Evolutionary conservation across 805 yeast genomes (phyloP), one percentile per base, ranked within the genome.

Genomic region (Zygosaccharomyces lentus): DNA sequence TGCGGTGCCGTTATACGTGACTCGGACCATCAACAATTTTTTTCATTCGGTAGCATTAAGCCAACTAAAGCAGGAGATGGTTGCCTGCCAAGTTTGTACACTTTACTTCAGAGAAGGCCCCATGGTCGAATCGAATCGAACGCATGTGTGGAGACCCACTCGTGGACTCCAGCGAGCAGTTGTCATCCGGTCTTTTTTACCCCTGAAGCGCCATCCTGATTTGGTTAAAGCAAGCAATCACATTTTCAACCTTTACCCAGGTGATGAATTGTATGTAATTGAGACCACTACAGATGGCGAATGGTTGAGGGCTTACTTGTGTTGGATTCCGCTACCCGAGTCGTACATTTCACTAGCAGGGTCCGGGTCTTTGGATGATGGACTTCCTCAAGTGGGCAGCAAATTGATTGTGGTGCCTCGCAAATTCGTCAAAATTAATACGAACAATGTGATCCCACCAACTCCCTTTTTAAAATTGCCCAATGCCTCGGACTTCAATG

Each of bases 261-360:
- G 95, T 29, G 95, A 87, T 64, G 87, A 82, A 51, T 80, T 84
- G 26, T 85, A 76, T 61, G 69, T 86, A 15, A 84, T 87, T 59
- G 96, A 87, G 68, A 75, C 39, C 71, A 76, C 63, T 64, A 68
- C 34, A 5, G 61, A 62, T 42, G 72, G 72, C 16, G 75, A 75
- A 50, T 88, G 96, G 96, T 87, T 81, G 19, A 73, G 96, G 55
- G 96, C 89, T 9, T 87, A 88, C 62, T 72, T 78, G 3, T 68
- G 84, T 29, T 69, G 82, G 31, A 75, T 80, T 48, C 90, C 95
- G 6, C 67, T 80, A 44, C 91, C 91, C 1, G 73, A 78, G 26
- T 87, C 82, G 58, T 84, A 80, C 63, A 75, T 82, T 30, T 78
- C 84, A 10, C 10, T 38, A 8, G 16, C 15, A 16, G 73, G 80